These are phyloP conservation scores for Trypanosoma congolense DNA, from an alignment of 208 protist species.

Conservation along the genomic window DNA sequence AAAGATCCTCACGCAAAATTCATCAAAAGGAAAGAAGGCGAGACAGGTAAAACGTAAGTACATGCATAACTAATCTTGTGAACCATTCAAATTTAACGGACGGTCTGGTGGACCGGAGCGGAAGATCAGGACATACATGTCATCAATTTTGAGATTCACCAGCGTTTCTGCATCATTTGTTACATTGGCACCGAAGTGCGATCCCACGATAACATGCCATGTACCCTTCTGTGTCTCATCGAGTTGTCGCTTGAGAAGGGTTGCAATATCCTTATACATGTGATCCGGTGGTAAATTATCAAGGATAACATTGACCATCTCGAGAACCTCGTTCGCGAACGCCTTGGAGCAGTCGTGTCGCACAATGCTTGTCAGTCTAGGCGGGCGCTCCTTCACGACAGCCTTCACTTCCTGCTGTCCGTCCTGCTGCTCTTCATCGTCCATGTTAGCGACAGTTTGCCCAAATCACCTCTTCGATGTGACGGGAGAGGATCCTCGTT, in stretches of 20 bases:
- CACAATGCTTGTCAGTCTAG: constrained; percentile 31
- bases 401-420: constrained; percentile 27
- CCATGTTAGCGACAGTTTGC: constrained; percentile 19
- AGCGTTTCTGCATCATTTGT: constrained; percentile 80
- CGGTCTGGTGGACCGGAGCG: constrained; percentile 79
- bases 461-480: not conserved
- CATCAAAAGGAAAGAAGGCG: not conserved
- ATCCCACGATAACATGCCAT: constrained; percentile 85
- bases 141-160: constrained; percentile 82
- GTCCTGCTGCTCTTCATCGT: constrained; percentile 53
- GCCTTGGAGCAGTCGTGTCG: constrained; percentile 55
- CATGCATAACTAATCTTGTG: constrained; percentile 2
- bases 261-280: constrained; percentile 72
- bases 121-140: constrained; percentile 62
- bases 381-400: constrained; percentile 28
- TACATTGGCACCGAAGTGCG: constrained; percentile 82
- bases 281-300: constrained; percentile 40
- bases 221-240: constrained; percentile 60
- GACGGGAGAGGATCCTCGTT: too few species aligned
- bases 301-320: constrained; percentile 53
- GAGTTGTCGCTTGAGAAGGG: constrained; percentile 57
- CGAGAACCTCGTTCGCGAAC: constrained; percentile 58
- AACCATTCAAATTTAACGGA: constrained; percentile 15
- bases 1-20: not conserved
- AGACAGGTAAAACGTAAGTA: not conserved